Evolutionary conservation across 768 basidiomycete species (phyloP), one percentile per base, ranked within the genome.

Genomic region (Pulveroboletus frians): DNA sequence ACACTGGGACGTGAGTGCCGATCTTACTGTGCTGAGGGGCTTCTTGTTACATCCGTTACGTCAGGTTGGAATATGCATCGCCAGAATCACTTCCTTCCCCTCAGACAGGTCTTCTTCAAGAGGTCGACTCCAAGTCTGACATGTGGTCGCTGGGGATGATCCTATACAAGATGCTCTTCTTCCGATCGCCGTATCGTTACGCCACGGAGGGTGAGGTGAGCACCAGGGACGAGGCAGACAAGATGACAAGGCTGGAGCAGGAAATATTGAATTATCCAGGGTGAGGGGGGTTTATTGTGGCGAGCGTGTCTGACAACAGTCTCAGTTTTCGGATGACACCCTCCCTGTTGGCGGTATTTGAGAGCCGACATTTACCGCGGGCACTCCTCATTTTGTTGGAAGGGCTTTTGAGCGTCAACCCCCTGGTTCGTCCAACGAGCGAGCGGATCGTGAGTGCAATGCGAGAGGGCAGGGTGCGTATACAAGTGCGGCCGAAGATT

Each of bases 91-190:
- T 98, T 1, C 81, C 83, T 3, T 79, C 81, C 0, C 81, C 79
- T 13, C 67, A 72, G 6, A 84, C 81, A 0, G 88, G 89, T 0
- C 66, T 76, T 18, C 79, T 88, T 8, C 74, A 72, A 8, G 83
- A 87, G 39, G 76, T 91, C 3, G 86, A 90, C 59, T 90, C 91
- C 0, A 93, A 93, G 61, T 80, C 88, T 4, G 94, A 98, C 63
- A 92, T 96, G 84, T 98, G 95, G 94, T 91, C 90, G 5, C 75
- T 98, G 14, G 94, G 94, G 54, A 92, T 98, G 87, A 90, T 98
- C 48, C 75, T 98, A 15, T 84, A 97, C 72, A 94, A 92, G 59
- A 76, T 98, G 52, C 70, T 95, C 1, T 98, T 96, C 71, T 92
- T 97, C 70, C 80, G 81, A 30, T 69, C 95, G 17, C 94, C 95